Conservation (phyloP, 1,139 yeast species). For the Hansenula sp. region DNA sequence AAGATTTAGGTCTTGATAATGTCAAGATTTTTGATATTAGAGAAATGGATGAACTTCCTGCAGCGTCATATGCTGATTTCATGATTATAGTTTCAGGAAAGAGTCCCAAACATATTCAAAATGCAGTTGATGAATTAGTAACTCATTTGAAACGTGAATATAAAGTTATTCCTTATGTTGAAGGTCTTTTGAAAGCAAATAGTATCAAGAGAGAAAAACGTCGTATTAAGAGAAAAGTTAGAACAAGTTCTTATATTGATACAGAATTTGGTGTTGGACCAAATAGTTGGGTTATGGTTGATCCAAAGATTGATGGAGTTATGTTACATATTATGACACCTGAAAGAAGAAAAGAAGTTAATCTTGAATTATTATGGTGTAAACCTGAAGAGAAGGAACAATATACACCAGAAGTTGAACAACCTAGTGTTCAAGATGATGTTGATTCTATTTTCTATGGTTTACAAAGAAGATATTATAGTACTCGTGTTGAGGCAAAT, state of each 20-base stretch:
- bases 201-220: conserved; percentile 55
- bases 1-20: conserved; percentile 63
- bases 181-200: conserved; percentile 67
- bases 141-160: conserved; percentile 41
- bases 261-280: conserved; percentile 48
- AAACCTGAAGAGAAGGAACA: conserved; percentile 32
- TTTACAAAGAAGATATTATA: conserved; percentile 36
- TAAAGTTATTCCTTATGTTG: conserved; percentile 46
- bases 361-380: conserved; percentile 68
- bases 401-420: conserved; percentile 18
- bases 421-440: conserved; percentile 4
- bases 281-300: conserved; percentile 80
- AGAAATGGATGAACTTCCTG: conserved; percentile 39
- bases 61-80: conserved; percentile 38
- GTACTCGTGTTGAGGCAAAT: conserved; percentile 16
- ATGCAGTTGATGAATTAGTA: conserved; percentile 60
- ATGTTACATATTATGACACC: conserved; percentile 69
- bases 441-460: conserved; percentile 47
- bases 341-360: conserved; percentile 60
- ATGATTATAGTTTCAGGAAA: conserved; percentile 76
- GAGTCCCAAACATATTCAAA: conserved; percentile 69
- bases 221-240: conserved; percentile 54
- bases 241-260: conserved; percentile 49
- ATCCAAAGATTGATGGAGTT: conserved; percentile 57
- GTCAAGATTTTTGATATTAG: conserved; percentile 56